phyloP scores from a whole-genome alignment of 495 filamentous ascomycete genomes.

The Tuber calosporum region DNA sequence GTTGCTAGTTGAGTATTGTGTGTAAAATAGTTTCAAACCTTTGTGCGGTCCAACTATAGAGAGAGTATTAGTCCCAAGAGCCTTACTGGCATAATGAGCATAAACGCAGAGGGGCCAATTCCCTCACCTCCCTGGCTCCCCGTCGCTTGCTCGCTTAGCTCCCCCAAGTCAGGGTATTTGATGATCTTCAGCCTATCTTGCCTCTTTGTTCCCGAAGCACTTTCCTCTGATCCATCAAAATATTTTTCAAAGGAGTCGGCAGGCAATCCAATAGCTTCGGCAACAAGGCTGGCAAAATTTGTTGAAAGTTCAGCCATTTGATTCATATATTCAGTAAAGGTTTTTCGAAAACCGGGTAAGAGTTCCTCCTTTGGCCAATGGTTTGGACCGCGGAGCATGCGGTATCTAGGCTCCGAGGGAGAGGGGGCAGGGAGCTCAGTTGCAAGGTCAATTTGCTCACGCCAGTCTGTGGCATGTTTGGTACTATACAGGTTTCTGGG shows the following conservation, averaged over 20 bases:
- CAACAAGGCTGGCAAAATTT: conserved; percentile 71
- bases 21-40: conserved; percentile 23
- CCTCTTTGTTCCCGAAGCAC: conserved; percentile 49
- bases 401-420: conserved; percentile 60
- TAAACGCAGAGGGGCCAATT: neutral
- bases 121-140: conserved; percentile 19
- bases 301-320: conserved; percentile 63
- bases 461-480: conserved; percentile 55
- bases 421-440: conserved; percentile 63
- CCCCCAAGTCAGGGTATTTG: conserved; percentile 54
- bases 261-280: conserved; percentile 74
- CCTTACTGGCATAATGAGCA: conserved; percentile 4
- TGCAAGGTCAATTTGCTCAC: conserved; percentile 88
- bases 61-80: conserved; percentile 13
- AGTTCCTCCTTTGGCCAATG: conserved; percentile 71
- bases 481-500: conserved; percentile 40
- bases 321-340: conserved; percentile 66
- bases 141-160: conserved; percentile 15
- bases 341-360: conserved; percentile 64
- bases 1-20: neutral
- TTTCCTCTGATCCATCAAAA: conserved; percentile 55
- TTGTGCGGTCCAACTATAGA: conserved; percentile 65
- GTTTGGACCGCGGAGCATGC: conserved; percentile 76
- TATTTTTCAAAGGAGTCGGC: conserved; percentile 68
- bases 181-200: conserved; percentile 89